Base-by-base conservation (phyloP, 148 eudicot genomes). In the Drosera capensis region DNA sequence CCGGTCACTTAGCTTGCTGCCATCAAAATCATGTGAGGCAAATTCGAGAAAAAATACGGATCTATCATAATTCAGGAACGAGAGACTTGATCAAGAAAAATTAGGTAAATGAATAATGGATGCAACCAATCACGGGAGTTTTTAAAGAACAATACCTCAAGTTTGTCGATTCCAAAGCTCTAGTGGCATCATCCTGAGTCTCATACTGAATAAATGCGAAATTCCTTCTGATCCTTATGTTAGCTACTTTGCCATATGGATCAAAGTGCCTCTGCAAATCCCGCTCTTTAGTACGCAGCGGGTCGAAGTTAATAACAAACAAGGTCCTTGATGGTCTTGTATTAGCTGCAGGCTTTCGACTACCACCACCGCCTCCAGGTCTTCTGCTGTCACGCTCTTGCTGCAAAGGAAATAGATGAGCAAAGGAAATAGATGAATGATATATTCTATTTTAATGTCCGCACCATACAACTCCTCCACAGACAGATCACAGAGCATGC, bases 261-360 rank as follows among this genome's bases (percentile, higher is more conserved):
- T 79, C 95, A 58, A 84, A 84, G 66, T 80, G 95, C 64, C 73
- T 74, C 65, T 84, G 85, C 47, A 84, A 42, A 48, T 84, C 95
- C 70, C 74, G 67, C 41, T 77, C 59, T 62, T 74, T 77, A 0
- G 95, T 84, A 49, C 70, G 28, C 23, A 64, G 37, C 21, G 95
- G 77, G 25, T 84, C 95, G 44, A 84, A 84, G 56, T 84, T 79
- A 19, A 80, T 84, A 39, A 84, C 79, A 57, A 84, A 84, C 71
- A 84, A 54, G 24, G 96, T 83, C 62, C 73, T 87, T 8, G 94
- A 72, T 19, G 96, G 96, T 56, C 51, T 74, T 1, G 65, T 44
- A 64, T 65, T 75, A 39, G 77, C 65, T 22, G 74, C 68, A 59
- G 94, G 73, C 57, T 53, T 80, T 55, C 56, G 74, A 4, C 77